phyloP scores from a whole-genome alignment of 192 early-diverging fungal species.

The Diversispora eburnea region DNA sequence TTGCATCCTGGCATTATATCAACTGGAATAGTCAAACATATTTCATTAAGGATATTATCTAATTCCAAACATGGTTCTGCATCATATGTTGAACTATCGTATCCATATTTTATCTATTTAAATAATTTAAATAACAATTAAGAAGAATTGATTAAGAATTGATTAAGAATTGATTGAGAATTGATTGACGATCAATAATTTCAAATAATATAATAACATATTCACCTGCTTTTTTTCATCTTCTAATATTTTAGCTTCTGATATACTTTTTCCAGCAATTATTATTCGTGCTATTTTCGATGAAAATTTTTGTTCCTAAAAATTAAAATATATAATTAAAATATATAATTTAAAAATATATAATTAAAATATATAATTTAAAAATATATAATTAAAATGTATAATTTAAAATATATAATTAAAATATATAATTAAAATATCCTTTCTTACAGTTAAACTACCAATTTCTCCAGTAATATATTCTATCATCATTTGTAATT shows the following conservation, averaged over 20 bases:
- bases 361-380: no score
- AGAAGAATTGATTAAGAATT: neutral
- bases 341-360: neutral
- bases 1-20: constrained; percentile 77
- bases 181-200: neutral
- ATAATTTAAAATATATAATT: no score
- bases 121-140: neutral
- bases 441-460: constrained; percentile 35
- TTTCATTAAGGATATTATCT: constrained; percentile 63
- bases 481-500: constrained; percentile 72
- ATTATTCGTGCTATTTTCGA: constrained; percentile 69
- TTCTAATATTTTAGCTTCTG: constrained; percentile 45
- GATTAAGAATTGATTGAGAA: neutral
- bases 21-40: constrained; percentile 61
- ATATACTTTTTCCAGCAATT: constrained; percentile 70
- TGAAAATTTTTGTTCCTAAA: constrained; percentile 51
- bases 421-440: neutral
- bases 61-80: constrained; percentile 49
- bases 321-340: neutral
- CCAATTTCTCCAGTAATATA: constrained; percentile 78
- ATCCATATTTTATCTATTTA: constrained; percentile 51
- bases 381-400: no score
- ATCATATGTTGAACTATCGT: constrained; percentile 45
- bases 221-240: constrained; percentile 42
- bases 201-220: neutral